These are phyloP conservation scores for Choanephora cucurbitarum DNA, from an alignment of 371 early-diverging fungal species.

Conservation along the genomic window DNA sequence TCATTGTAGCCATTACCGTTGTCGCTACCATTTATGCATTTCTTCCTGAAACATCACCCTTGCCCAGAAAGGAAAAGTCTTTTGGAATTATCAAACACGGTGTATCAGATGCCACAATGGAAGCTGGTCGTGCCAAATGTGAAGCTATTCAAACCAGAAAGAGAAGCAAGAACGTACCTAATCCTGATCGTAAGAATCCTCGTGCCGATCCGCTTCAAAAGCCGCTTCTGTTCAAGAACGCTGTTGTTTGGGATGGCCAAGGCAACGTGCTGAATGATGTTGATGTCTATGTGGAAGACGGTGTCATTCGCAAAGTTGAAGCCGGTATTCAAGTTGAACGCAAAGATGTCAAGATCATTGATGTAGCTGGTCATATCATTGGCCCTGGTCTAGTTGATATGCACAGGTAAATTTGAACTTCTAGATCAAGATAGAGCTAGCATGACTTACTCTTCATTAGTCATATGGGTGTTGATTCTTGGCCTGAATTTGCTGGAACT, in stretches of 20 bases:
- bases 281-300: conserved; percentile 56
- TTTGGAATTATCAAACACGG: conserved; percentile 6
- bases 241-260: conserved; percentile 63
- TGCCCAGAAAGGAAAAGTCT: conserved; percentile 9
- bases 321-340: conserved; percentile 23
- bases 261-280: conserved; percentile 43
- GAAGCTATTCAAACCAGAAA: conserved; percentile 13
- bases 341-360: conserved; percentile 44
- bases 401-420: conserved; percentile 67
- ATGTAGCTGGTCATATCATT: conserved; percentile 66
- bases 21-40: conserved; percentile 9
- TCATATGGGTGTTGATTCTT: conserved; percentile 63
- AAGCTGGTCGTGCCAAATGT: conserved; percentile 22
- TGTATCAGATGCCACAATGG: conserved; percentile 22
- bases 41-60: conserved; percentile 10
- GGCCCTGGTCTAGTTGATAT: conserved; percentile 79
- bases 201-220: conserved; percentile 14
- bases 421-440: no score
- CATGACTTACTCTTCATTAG: no score
- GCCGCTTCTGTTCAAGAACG: conserved; percentile 52
- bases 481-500: conserved; percentile 59
- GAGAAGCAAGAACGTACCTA: conserved; percentile 10
- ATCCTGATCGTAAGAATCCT: conserved; percentile 15
- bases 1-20: conserved; percentile 1
- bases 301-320: conserved; percentile 49